Evolutionary conservation across 768 basidiomycete genomes (phyloP).

Genomic region (Lactarius psammicola): DNA sequence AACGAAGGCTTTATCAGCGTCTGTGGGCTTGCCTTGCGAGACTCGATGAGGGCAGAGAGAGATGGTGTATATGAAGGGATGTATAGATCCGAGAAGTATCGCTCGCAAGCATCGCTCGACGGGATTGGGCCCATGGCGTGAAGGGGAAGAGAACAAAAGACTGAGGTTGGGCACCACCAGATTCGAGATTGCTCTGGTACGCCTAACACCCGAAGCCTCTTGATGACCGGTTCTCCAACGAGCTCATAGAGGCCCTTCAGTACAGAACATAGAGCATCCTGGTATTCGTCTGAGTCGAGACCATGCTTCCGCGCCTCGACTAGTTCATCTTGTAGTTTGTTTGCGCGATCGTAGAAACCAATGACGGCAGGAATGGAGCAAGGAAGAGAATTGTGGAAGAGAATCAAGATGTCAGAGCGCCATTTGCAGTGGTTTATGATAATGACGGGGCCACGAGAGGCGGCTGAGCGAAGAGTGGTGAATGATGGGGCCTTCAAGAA

Average conservation of each 20-base stretch:
- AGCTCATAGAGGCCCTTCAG: not conserved
- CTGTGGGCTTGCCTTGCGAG: not conserved
- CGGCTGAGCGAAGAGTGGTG: not conserved
- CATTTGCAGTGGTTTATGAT: not conserved
- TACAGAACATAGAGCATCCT: not conserved
- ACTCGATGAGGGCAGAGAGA: not conserved
- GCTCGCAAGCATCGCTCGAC: not conserved
- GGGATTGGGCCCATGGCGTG: not conserved
- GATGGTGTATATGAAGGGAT: not conserved
- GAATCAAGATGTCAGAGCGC: not conserved
- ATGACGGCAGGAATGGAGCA: not conserved
- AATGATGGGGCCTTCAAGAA: not conserved
- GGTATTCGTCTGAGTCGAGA: not conserved
- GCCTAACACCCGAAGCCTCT: not conserved
- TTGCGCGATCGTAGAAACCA: not conserved
- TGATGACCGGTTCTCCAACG: not conserved
- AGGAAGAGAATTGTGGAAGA: not conserved
- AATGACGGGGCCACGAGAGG: not conserved
- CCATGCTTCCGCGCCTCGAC: not conserved
- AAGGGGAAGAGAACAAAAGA: not conserved
- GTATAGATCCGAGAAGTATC: not conserved
- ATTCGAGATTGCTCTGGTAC: not conserved
- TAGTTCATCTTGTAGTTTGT: not conserved
- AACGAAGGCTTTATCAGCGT: not conserved
- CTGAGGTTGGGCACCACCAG: not conserved